A percentile compares a stretch with the other conserved stretches of the same genome.
These are phyloP conservation scores for Chlorella sorokiniana DNA, from an alignment of 139 green algal species.

Conservation along the genomic window DNA sequence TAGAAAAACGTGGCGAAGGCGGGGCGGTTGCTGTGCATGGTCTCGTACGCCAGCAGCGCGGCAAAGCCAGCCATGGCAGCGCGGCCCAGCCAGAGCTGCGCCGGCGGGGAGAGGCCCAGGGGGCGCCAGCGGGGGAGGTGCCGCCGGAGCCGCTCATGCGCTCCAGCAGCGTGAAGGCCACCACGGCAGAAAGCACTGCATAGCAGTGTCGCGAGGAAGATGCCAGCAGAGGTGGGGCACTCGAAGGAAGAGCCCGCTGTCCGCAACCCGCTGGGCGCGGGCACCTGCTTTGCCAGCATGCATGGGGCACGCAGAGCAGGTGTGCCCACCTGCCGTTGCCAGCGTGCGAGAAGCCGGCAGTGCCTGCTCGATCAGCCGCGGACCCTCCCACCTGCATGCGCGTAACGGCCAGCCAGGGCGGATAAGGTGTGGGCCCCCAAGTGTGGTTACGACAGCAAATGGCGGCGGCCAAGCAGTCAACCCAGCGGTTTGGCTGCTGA, in stretches of 20 bases:
- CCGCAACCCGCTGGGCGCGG: too few species aligned
- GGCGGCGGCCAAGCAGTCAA: too few species aligned
- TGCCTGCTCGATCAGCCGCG: background rate
- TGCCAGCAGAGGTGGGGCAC: too few species aligned
- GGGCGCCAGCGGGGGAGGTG: background rate
- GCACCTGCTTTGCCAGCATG: too few species aligned
- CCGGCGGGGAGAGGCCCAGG: background rate
- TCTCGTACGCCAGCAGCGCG: constrained; percentile 16
- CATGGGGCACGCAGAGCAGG: too few species aligned
- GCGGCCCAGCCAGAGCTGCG: constrained; percentile 27
- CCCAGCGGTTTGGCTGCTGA: too few species aligned
- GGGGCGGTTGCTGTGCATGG: constrained; percentile 35
- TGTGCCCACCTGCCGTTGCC: background rate
- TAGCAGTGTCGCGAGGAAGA: too few species aligned
- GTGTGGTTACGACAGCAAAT: too few species aligned
- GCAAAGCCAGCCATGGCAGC: constrained; percentile 17
- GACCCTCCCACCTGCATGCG: constrained; percentile 20
- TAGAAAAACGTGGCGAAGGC: constrained; percentile 32
- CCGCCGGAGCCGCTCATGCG: background rate
- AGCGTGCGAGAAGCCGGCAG: background rate
- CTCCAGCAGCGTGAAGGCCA: background rate
- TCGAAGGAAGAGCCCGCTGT: too few species aligned
- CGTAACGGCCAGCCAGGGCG: background rate
- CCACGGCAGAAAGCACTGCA: background rate
- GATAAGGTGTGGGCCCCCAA: background rate